Conservation (phyloP, 2,329 filamentous ascomycete species). For the Ceratocystiopsis sp. region DNA sequence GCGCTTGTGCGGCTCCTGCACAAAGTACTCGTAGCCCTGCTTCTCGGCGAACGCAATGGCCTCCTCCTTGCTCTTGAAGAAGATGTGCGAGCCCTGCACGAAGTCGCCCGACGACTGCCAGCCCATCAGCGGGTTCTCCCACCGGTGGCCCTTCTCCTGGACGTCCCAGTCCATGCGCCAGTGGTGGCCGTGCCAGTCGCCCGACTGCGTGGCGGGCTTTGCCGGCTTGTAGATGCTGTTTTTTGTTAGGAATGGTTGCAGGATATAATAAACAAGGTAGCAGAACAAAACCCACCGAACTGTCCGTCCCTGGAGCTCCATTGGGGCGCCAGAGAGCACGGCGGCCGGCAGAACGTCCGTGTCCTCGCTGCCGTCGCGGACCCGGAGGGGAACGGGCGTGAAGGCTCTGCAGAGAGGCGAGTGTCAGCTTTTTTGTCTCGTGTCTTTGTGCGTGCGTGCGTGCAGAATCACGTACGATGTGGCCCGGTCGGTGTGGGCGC, state of each 20-base stretch:
- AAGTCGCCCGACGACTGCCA: conserved; percentile 93
- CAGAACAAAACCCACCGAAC: conserved; percentile 51
- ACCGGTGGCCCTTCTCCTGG: conserved; percentile 77
- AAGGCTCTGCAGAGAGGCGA: conserved; percentile 47
- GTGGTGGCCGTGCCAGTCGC: conserved; percentile 63
- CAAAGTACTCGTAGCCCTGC: conserved; percentile 97
- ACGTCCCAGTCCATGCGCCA: conserved; percentile 99
- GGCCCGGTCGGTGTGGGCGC: conserved; percentile 65
- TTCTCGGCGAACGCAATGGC: conserved; percentile 93
- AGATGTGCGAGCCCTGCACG: conserved; percentile 86
- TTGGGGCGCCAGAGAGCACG: conserved; percentile 76
- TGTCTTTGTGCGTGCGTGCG: not conserved
- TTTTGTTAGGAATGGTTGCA: not conserved
- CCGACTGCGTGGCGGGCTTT: conserved; percentile 94
- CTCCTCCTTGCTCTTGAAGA: conserved; percentile 86
- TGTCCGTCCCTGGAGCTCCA: conserved; percentile 83
- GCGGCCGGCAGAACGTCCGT: conserved; percentile 60
- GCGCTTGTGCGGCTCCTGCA: conserved; percentile 87
- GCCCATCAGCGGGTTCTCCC: conserved; percentile 97
- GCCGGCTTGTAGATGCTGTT: conserved; percentile 74
- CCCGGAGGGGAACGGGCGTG: conserved; percentile 74
- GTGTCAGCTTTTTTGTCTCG: not conserved
- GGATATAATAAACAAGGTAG: not conserved
- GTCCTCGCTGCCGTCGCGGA: conserved; percentile 84
- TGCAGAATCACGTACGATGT: conserved; percentile 54